Evolutionary conservation across 2,329 filamentous ascomycete genomes (phyloP).

Genomic region (Hymenoscyphus scutula): DNA sequence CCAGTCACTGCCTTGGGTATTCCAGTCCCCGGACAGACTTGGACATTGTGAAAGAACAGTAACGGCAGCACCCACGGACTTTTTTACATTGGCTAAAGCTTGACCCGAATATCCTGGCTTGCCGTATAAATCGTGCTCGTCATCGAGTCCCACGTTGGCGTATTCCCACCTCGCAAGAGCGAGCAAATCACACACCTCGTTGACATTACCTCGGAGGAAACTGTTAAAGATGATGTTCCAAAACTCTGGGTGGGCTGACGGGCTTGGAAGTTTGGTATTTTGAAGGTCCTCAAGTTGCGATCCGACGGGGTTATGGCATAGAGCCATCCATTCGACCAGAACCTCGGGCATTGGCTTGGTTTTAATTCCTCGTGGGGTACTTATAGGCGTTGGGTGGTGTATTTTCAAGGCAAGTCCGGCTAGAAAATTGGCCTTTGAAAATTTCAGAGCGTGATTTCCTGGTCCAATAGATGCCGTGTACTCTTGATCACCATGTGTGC

Average conservation of each 20-base stretch:
- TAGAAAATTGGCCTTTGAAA: constrained; percentile 77
- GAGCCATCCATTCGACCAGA: constrained; percentile 78
- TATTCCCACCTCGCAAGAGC: constrained; percentile 75
- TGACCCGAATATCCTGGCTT: constrained; percentile 59
- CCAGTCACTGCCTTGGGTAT: constrained; percentile 80
- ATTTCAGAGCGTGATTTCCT: constrained; percentile 57
- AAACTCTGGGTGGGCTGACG: constrained; percentile 73
- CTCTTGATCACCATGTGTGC: constrained; percentile 50
- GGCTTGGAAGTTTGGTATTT: constrained; percentile 60
- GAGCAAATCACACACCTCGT: constrained; percentile 65
- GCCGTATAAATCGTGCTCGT: constrained; percentile 60
- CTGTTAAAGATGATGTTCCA: constrained; percentile 81
- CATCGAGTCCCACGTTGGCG: constrained; percentile 62
- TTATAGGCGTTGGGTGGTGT: constrained; percentile 61
- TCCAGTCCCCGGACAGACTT: constrained; percentile 70
- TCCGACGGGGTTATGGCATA: constrained; percentile 69
- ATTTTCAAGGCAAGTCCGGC: constrained; percentile 74
- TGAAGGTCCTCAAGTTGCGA: constrained; percentile 65
- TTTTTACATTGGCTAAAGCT: constrained; percentile 75
- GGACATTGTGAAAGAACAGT: constrained; percentile 73
- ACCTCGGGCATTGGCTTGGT: constrained; percentile 68
- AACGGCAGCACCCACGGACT: constrained; percentile 66
- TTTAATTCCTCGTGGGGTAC: constrained; percentile 21
- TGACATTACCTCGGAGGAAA: constrained; percentile 72
- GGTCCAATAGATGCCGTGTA: constrained; percentile 64